Evolutionary conservation across 805 yeast genomes (phyloP), one percentile per base, ranked within the genome.

Genomic region (Candida sithepensis): DNA sequence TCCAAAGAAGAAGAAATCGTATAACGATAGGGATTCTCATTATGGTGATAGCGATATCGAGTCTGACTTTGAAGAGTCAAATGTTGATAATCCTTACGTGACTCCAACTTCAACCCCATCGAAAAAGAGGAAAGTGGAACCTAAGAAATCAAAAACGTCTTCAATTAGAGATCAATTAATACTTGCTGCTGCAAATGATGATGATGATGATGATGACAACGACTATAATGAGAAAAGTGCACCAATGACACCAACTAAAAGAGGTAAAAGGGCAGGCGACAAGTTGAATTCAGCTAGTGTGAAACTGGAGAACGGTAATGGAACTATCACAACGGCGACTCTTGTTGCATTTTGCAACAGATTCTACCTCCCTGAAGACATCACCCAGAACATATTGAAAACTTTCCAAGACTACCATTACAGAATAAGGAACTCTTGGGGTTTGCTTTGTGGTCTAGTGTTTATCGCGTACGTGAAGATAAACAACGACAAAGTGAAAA

Each of bases 391-490:
- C 32, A 69, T 85, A 41, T 49, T 83, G 9, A 74, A 72, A 37
- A 74, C 81, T 1, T 84, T 75, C 53, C 65, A 72, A 36, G 63
- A 69, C 3, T 78, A 79, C 56, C 71, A 74, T 41, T 72, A 74
- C 39, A 78, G 79, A 52, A 74, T 83, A 36, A 75, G 75, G 32
- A 80, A 77, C 48, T 84, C 82, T 36, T 85, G 90, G 89, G 79
- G 81, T 7, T 61, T 85, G 20, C 77, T 85, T 2, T 82, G 87
- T 60, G 91, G 91, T 0, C 59, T 85, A 51, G 72, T 84, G 0
- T 70, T 83, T 32, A 75, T 83, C 18, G 82, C 84, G 13, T 81
- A 79, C 46, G 67, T 72, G 18, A 70, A 81, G 14, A 70, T 84
- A 28, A 81, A 82, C 60, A 73, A 75, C 47, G 69, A 69, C 20